These are phyloP conservation scores for Talaromyces piceae DNA, from an alignment of 2,329 filamentous ascomycete species.

Conservation along the genomic window DNA sequence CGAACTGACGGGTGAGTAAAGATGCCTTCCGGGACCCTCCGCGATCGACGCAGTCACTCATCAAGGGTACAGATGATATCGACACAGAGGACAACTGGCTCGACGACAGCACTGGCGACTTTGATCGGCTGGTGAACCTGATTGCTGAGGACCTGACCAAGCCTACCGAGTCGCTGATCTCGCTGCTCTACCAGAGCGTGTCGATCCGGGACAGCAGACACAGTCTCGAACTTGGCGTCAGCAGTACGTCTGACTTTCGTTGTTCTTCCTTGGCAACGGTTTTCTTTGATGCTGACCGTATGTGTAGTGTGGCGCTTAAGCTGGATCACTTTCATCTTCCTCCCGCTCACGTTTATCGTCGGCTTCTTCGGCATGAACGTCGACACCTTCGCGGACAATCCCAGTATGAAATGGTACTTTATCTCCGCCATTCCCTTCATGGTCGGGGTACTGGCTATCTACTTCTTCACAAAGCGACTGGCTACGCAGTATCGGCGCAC, in stretches of 20 bases:
- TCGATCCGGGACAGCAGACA: constrained; percentile 46
- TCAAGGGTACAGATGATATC: constrained; percentile 14
- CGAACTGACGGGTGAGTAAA: constrained; percentile 31
- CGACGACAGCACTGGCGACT: constrained; percentile 31
- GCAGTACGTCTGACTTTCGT: constrained; percentile 33
- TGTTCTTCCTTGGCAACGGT: neutral
- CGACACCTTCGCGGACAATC: constrained; percentile 36
- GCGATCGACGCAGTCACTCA: too few relatives aligned
- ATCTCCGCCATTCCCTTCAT: constrained; percentile 41
- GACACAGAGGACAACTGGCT: constrained; percentile 34
- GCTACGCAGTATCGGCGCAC: constrained; percentile 33
- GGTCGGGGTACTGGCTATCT: constrained; percentile 37
- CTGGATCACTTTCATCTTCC: constrained; percentile 36
- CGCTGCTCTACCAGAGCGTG: constrained; percentile 48
- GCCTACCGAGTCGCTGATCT: constrained; percentile 43
- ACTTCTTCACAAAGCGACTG: constrained; percentile 43
- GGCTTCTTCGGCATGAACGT: constrained; percentile 44
- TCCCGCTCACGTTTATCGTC: constrained; percentile 43
- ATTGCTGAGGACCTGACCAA: constrained; percentile 46
- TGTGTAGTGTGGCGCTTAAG: constrained; percentile 24
- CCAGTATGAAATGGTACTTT: constrained; percentile 46
- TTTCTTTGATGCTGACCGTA: neutral
- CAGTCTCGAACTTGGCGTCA: constrained; percentile 41
- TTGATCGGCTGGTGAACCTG: constrained; percentile 40
- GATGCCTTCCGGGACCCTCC: too few relatives aligned